phyloP scores from a whole-genome alignment of 305 asterid species.

The Solanum hybrid region DNA sequence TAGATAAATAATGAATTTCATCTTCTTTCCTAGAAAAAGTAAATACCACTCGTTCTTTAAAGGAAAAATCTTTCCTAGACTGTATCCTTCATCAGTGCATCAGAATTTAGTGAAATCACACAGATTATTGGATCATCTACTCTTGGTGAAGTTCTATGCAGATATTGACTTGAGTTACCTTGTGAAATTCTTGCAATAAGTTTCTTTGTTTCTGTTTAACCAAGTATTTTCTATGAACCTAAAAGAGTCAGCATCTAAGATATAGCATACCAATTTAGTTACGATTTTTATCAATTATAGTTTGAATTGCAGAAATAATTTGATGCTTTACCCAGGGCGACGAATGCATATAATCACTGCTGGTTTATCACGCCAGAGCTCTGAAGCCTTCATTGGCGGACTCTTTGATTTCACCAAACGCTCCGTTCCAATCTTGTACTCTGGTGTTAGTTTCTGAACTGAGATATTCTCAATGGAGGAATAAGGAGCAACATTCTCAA shows the following conservation, averaged over 20 bases:
- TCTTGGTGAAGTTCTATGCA: not conserved
- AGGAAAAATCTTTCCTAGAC: not conserved
- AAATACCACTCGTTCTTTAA: not conserved
- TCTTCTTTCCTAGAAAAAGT: not conserved
- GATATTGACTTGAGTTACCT: not conserved
- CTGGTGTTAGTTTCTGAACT: constrained; percentile 66
- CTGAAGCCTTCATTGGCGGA: constrained; percentile 72
- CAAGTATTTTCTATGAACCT: not conserved
- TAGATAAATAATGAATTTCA: not conserved
- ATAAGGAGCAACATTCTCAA: constrained; percentile 58
- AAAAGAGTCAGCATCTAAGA: not conserved
- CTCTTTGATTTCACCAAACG: constrained; percentile 50
- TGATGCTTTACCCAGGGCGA: constrained; percentile 64
- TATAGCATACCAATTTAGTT: not conserved
- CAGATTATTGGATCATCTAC: not conserved
- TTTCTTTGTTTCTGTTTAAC: not conserved
- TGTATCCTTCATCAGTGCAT: not conserved
- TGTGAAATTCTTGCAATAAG: not conserved
- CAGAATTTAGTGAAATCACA: not conserved
- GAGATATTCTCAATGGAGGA: constrained; percentile 52
- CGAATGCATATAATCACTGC: constrained; percentile 79
- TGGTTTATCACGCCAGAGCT: constrained; percentile 69
- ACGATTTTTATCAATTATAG: not conserved
- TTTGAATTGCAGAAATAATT: not conserved
- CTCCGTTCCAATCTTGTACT: constrained; percentile 66